Base-by-base conservation (phyloP, 306 rosid genomes). In the Adenanthera pavonina region DNA sequence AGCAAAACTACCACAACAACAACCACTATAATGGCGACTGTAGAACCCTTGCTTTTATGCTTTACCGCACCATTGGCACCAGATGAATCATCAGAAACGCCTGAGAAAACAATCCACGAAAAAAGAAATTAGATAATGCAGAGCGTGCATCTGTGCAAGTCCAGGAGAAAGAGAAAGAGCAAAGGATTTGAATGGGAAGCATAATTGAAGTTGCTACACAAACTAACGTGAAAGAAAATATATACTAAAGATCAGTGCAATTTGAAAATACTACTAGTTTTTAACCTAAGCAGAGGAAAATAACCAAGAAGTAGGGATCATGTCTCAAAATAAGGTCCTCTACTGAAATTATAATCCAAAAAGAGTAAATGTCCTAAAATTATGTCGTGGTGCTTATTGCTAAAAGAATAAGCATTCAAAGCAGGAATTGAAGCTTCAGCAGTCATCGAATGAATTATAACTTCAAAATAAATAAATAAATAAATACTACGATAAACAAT, bases 61-160 rank as follows among this genome's bases (percentile, higher is more conserved):
- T 82, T 76, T 38, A 14, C 47, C 60, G 62, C 82, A 74, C 85
- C 76, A 61, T 84, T 86, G 48, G 88, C 64, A 84, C 67, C 85
- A 35, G 82, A 59, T 2, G 81, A 79, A 57, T 86, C 92, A 84
- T 84, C 91, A 49, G 86, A 84, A 82, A 88, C 73, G 64, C 89
- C 97, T 91, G 88, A 80, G 73, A 33, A 62, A 67, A 67, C 38
- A 75, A 20, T 8, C n/a, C 16, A 54, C 40, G 12, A 19, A 19
- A 57, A 81, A 8, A 47, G 64, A 16, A 47, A 82, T 85, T 36
- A 78, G 49, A 46, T 61, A 17, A 16, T 77, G 12, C 36, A 19
- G 6, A 36, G 11, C 3, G 47, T 30, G 20, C 30, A 15, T 19
- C 14, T 30, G 40, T 56, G 17, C 57, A 25, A 46, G 43, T 66